Evolutionary conservation across 495 filamentous ascomycete genomes (phyloP).

Genomic region (Xylaria grammica): DNA sequence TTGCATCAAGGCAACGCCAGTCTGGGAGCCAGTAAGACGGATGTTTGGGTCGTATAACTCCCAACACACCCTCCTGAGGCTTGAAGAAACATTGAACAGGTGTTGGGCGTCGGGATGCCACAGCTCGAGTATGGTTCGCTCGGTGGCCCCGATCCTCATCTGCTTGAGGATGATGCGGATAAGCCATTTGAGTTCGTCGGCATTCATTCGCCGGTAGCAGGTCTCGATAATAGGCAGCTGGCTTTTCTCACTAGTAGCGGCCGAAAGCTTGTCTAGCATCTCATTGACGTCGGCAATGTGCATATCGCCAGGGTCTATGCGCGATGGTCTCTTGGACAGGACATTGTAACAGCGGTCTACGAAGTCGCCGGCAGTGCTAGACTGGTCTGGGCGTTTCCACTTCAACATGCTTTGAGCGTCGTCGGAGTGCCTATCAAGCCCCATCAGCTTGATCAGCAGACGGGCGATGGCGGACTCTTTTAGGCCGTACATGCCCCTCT

Average conservation of each 20-base stretch:
- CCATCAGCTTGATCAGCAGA: slow-evolving; percentile 86
- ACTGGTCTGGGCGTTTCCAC: slow-evolving; percentile 87
- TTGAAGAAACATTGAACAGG: slow-evolving; percentile 90
- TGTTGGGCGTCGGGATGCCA: slow-evolving; percentile 95
- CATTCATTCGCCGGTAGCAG: slow-evolving; percentile 91
- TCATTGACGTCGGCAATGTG: slow-evolving; percentile 89
- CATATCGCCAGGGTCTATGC: slow-evolving; percentile 74
- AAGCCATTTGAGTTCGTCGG: slow-evolving; percentile 91
- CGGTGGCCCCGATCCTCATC: slow-evolving; percentile 97
- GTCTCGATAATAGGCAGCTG: slow-evolving; percentile 78
- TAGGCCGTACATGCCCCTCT: slow-evolving; percentile 90
- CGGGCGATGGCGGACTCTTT: slow-evolving; percentile 93
- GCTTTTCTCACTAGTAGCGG: slow-evolving; percentile 76
- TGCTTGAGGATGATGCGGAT: slow-evolving; percentile 93
- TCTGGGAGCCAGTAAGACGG: slow-evolving; percentile 74
- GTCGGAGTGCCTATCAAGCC: slow-evolving; percentile 88
- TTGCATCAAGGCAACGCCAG: slow-evolving; percentile 82
- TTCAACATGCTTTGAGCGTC: slow-evolving; percentile 86
- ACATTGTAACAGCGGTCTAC: slow-evolving; percentile 85
- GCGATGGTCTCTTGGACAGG: slow-evolving; percentile 81
- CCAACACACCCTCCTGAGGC: slow-evolving; percentile 91
- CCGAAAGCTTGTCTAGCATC: slow-evolving; percentile 78
- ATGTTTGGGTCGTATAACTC: slow-evolving; percentile 81
- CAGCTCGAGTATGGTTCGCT: slow-evolving; percentile 86
- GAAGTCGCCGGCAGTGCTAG: slow-evolving; percentile 77